Evolutionary conservation across 2,329 filamentous ascomycete species (phyloP).

Genomic region (Aspergillus sp.): DNA sequence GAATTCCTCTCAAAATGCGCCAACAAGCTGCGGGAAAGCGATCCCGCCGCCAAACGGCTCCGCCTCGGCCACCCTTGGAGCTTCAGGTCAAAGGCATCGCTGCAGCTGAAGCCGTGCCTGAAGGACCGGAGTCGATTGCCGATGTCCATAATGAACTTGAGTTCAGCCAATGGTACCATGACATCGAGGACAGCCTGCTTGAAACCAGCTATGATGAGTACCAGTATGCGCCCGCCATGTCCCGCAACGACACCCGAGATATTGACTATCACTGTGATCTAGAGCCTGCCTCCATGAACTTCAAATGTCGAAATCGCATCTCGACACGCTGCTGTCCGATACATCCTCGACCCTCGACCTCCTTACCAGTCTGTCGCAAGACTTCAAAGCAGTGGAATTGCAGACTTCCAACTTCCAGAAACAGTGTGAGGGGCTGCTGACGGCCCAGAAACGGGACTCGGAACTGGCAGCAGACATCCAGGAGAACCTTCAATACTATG

Average conservation of each 20-base stretch:
- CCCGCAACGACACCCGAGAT: background rate
- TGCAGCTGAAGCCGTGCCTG: slow-evolving; percentile 13
- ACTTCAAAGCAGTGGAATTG: slow-evolving; percentile 81
- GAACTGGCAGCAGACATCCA: slow-evolving; percentile 80
- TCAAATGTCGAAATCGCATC: slow-evolving; percentile 74
- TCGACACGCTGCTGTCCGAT: slow-evolving; percentile 74
- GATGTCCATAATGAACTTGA: slow-evolving; percentile 59
- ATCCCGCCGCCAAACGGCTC: slow-evolving; percentile 37
- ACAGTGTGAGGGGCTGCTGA: slow-evolving; percentile 83
- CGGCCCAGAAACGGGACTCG: slow-evolving; percentile 76
- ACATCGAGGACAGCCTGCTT: slow-evolving; percentile 66
- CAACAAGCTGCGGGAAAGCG: slow-evolving; percentile 31
- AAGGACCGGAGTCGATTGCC: slow-evolving; percentile 21
- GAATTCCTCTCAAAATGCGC: slow-evolving; percentile 22
- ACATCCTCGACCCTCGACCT: slow-evolving; percentile 74
- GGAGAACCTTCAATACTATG: slow-evolving; percentile 90
- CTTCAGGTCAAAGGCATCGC: slow-evolving; percentile 22
- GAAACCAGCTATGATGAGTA: slow-evolving; percentile 85
- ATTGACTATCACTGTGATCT: slow-evolving; percentile 10
- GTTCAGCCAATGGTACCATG: slow-evolving; percentile 59
- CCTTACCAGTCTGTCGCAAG: slow-evolving; percentile 75
- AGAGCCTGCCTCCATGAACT: slow-evolving; percentile 81
- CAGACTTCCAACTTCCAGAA: slow-evolving; percentile 92
- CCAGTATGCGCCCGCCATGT: slow-evolving; percentile 53
- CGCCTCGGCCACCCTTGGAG: slow-evolving; percentile 32